These are phyloP conservation scores for Xylaria nigripes DNA, from an alignment of 495 filamentous ascomycete species.

Conservation along the genomic window DNA sequence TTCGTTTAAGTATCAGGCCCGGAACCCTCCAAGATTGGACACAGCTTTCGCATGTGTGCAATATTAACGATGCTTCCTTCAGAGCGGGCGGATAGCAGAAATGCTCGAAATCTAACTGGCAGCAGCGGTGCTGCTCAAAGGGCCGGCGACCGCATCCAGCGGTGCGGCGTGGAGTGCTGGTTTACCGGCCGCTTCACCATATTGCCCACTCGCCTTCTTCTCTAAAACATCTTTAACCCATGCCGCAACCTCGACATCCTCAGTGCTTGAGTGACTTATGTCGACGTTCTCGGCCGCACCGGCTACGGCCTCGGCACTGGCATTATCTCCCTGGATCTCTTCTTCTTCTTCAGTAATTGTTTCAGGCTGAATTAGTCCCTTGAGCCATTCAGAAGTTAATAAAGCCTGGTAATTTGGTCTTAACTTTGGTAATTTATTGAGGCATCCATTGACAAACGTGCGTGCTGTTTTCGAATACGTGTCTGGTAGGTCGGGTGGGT, in stretches of 20 bases:
- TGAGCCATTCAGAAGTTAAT: conserved; percentile 81
- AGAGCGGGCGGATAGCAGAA: conserved; percentile 11
- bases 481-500: conserved; percentile 78
- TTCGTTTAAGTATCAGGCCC: conserved; percentile 17
- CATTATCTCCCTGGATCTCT: conserved; percentile 43
- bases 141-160: conserved; percentile 51
- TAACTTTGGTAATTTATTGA: conserved; percentile 86
- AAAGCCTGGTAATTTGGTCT: conserved; percentile 87
- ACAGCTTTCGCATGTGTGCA: conserved; percentile 2
- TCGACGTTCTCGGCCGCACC: conserved; percentile 36
- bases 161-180: conserved; percentile 76
- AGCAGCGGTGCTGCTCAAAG: conserved; percentile 29
- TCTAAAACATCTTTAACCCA: conserved; percentile 76
- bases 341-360: conserved; percentile 72
- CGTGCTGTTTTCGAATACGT: conserved; percentile 72
- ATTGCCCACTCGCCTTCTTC: conserved; percentile 45
- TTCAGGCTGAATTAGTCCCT: conserved; percentile 69
- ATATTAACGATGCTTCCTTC: conserved; percentile 1
- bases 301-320: conserved; percentile 38
- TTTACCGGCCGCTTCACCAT: conserved; percentile 28
- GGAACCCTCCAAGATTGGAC: conserved; percentile 17
- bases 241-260: conserved; percentile 69
- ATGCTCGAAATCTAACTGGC: conserved; percentile 10
- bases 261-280: conserved; percentile 36
- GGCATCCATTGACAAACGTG: conserved; percentile 80